Evolutionary conservation across 139 green algal genomes (phyloP), one percentile per base, ranked within the genome.

Genomic region (Tetradesmus lagerheimii): DNA sequence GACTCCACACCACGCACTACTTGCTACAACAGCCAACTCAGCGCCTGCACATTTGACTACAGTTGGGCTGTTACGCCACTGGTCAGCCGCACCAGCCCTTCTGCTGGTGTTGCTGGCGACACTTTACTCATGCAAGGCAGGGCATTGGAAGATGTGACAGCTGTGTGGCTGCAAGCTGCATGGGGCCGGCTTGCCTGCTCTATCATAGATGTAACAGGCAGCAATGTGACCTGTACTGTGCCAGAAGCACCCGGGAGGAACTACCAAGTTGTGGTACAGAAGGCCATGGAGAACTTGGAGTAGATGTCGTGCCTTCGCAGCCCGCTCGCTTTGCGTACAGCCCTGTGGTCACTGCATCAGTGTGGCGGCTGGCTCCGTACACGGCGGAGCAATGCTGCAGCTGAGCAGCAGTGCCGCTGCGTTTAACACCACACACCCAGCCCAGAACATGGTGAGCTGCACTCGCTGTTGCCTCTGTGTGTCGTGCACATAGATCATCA

Each of bases 41-140:
- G 20, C 20, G 80, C 80, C 25, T 86, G 80, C 43, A 12, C 18
- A n/a, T 86, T 86, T 45, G 47, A 18, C 45, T 86, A 86, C 45
- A 43, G 18, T 16, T 71, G 43, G 80, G 80, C 43, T 27, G 45
- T 75, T 27, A 86, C 80, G 1, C 45, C 80, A 45, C 25, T 76
- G 2, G 18, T 75, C 20, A 45, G 18, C 29, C 23, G 15, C 23
- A 86, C 9, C 80, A 74, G 23, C 27, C 80, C 43, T 34, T 29
- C 29, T n/a, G 34, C n/a, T 64, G 78, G 78, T 18, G 78, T 34
- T 53, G 12, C 38, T 31, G 78, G 78, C 11, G 25, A 50, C 41
- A 53, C 29, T 9, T 9, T 84, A 23, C 25, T 34, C 9, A 16
- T 84, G 37, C 23, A 35, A 35, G 78, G 78, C 78, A 50, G 37